Evolutionary conservation across 1,284 basidiomycete genomes (phyloP), one percentile per base, ranked within the genome.

Genomic region (Ustilago sp.): DNA sequence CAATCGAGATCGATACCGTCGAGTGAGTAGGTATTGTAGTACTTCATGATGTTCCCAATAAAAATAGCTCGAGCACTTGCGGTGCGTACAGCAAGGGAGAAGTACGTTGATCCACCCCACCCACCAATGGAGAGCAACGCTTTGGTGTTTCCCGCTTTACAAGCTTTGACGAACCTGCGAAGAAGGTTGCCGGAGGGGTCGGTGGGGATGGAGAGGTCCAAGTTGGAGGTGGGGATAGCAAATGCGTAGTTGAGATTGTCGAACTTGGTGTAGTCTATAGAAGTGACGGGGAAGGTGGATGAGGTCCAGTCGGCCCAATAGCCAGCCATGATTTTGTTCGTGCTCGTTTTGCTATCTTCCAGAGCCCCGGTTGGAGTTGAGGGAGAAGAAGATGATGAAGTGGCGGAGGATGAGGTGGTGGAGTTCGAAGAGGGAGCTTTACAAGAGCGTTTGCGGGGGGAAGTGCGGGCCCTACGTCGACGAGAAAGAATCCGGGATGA

Each of bases 1-100:
- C 89, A 90, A 79, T 90, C 90, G 19, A 91, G 86, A 63, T 91
- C 90, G 43, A 90, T 84, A 23, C 90, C 90, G 68, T 91, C 88
- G 15, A 91, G 81, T 15, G 86, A 82, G 74, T 88, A 89, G 55
- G 88, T 57, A 62, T 86, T 88, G 60, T 90, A 86, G 4, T 84
- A 81, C 31, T 88, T 88, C 2, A 83, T 81, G 36, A 82, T 69
- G 60, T 68, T 76, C 7, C 12, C 12, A 59, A 80, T 65, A 39
- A 82, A 82, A 6, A 63, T 68, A 4, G 65, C 11, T 6, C 79
- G 66, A 6, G 72, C 58, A 1, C 70, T 13, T 13, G 57, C 54
- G 15, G 69, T 75, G n/a, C 63, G 62, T 0, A 80, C 79, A 1
- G 81, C 74, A 3, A 73, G 68, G 15, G 64, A 71, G 56, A 82